Evolutionary conservation across 2,329 filamentous ascomycete genomes (phyloP), one percentile per base, ranked within the genome.

Genomic region (Penicillium verrucosum): DNA sequence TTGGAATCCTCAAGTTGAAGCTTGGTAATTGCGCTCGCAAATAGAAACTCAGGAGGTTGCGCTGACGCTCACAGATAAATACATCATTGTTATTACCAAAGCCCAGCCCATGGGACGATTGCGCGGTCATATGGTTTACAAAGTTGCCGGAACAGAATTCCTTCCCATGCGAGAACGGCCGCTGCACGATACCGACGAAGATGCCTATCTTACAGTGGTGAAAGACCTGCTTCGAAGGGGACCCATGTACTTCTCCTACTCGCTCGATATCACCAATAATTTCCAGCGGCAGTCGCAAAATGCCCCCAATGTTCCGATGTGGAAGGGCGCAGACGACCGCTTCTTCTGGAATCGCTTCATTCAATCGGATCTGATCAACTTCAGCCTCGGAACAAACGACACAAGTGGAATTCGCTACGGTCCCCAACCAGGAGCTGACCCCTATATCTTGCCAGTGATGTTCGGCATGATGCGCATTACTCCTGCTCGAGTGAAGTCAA

Each of bases 341-440:
- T 99, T 99, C 81, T 99, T 97, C 81, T 99, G 93, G 91, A 99
- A 99, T 77, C 88, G 88, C 62, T 95, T 96, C 74, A 83, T 97
- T 47, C 90, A 93, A 73, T 88, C 89, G 8, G 92, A 97, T 69
- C 77, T 99, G 57, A 96, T 97, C 68, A 86, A 96, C 72, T 96
- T 96, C 72, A 87, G 93, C 59, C 84, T 81, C 32, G 84, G 84
- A 3, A 72, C 75, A 27, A 74, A 75, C 48, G 76, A 76, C 57
- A 77, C 78, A 36, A 77, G 77, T 58, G 78, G 77, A 27, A 67
- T 75, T 42, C 73, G 74, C 34, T 74, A 73, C 61, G 75, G 73
- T 21, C 81, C 87, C 27, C 91, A 96, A 68, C 82, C 88, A 4
- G 89, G 83, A 11, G 85, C 87, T 37, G 94, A 99, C 73, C 90